Conservation (phyloP, 352 stramenopile species). For the Phytophthora palmivora region DNA sequence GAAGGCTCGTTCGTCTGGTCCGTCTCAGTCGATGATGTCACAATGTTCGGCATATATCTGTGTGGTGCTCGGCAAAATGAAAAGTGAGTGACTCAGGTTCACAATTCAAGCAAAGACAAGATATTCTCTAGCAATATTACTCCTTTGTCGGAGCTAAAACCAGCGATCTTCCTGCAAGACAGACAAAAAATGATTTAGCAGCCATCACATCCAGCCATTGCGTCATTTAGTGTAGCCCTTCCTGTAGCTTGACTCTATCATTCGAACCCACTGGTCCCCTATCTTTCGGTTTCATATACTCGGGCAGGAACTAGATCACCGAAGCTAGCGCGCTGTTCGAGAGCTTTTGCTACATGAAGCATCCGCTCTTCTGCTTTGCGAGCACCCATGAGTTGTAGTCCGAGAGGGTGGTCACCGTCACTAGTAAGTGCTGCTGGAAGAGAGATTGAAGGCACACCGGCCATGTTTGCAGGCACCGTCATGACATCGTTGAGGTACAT, state of each 20-base stretch:
- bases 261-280: conserved; percentile 3
- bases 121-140: too few species aligned
- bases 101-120: too few species aligned
- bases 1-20: background rate
- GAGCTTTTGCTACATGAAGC: conserved; percentile 63
- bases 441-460: conserved; percentile 87
- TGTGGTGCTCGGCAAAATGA: background rate
- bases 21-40: background rate
- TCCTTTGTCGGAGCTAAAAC: too few species aligned
- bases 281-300: conserved; percentile 56
- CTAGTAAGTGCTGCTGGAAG: conserved; percentile 73
- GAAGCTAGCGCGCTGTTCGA: conserved; percentile 71
- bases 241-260: conserved; percentile 19
- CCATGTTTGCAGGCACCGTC: conserved; percentile 91
- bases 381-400: conserved; percentile 81
- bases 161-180: too few species aligned
- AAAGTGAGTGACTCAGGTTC: too few species aligned
- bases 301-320: conserved; percentile 47
- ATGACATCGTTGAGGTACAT: conserved; percentile 95
- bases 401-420: conserved; percentile 66
- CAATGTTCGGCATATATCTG: background rate
- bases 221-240: too few species aligned
- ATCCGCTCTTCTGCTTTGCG: conserved; percentile 68
- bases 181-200: too few species aligned
- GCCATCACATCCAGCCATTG: background rate